phyloP scores from a whole-genome alignment of 495 filamentous ascomycete species.

The Aspergillus nidulans region DNA sequence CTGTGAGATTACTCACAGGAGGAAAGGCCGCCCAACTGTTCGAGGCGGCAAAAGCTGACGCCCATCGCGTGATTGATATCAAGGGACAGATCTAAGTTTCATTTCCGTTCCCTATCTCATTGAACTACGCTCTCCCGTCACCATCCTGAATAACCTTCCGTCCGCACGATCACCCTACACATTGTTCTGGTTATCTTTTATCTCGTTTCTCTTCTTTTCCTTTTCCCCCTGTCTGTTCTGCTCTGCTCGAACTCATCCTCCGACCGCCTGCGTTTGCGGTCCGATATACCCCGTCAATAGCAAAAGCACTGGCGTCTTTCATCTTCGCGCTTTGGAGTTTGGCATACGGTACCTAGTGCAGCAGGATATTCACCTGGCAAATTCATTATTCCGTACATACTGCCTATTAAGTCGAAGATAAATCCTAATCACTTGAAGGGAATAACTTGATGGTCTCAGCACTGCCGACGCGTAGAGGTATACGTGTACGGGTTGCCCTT shows the following conservation, averaged over 20 bases:
- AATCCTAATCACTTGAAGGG: not conserved
- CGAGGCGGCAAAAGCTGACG: conserved; percentile 62
- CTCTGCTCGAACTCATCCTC: not conserved
- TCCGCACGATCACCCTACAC: not conserved
- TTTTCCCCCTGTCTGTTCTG: not conserved
- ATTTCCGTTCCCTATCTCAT: conserved; percentile 4
- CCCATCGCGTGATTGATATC: conserved; percentile 86
- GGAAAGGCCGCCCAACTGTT: conserved; percentile 69
- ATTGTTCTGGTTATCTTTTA: not conserved
- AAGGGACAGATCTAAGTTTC: conserved; percentile 81
- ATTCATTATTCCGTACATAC: not conserved
- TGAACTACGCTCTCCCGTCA: conserved; percentile 11
- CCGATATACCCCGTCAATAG: conserved; percentile 18
- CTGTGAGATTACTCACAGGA: conserved; percentile 65
- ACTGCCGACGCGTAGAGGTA: not conserved
- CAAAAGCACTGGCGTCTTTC: conserved; percentile 8
- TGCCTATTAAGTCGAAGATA: not conserved
- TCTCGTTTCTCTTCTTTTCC: not conserved
- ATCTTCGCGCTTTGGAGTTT: not conserved
- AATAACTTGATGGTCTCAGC: too few species aligned
- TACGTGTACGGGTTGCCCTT: not conserved
- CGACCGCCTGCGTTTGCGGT: not conserved
- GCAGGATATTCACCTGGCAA: not conserved
- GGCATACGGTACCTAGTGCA: not conserved
- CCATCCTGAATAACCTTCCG: not conserved